A percentile compares a stretch with the other conserved stretches of the same genome.
Conservation (phyloP, 2,329 filamentous ascomycete species). For the Dactylellina haptotyla region DNA sequence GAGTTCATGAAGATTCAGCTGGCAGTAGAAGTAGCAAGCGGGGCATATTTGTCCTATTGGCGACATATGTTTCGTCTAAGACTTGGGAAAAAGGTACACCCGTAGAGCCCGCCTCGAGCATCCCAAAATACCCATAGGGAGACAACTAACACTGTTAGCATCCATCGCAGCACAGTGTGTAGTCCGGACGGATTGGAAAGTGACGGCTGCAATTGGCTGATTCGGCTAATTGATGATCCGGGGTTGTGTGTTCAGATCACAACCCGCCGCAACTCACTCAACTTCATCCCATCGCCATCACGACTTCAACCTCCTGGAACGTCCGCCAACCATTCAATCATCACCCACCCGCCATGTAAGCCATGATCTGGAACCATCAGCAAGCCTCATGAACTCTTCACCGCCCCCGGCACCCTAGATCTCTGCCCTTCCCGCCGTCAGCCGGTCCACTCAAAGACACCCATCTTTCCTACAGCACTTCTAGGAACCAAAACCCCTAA, state of each 20-base stretch:
- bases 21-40: no score
- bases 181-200: background rate
- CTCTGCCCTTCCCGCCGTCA: background rate
- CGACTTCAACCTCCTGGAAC: background rate
- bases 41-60: no score
- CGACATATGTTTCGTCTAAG: no score
- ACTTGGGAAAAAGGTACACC: no score
- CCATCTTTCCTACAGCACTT: background rate
- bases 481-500: background rate
- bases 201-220: constrained; percentile 6
- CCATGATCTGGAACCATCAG: background rate
- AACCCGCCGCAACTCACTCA: background rate
- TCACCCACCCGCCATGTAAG: constrained; percentile 7
- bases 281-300: constrained; percentile 19
- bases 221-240: constrained; percentile 14
- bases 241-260: background rate
- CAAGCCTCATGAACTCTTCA: background rate
- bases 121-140: no score
- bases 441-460: background rate
- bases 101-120: no score
- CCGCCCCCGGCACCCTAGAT: background rate
- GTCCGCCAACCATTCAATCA: background rate
- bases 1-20: no score
- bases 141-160: no score
- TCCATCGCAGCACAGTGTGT: no score